A percentile compares a stretch with the other conserved stretches of the same genome.
phyloP scores from a whole-genome alignment of 2,329 filamentous ascomycete species.

The Colletotrichum sp. region DNA sequence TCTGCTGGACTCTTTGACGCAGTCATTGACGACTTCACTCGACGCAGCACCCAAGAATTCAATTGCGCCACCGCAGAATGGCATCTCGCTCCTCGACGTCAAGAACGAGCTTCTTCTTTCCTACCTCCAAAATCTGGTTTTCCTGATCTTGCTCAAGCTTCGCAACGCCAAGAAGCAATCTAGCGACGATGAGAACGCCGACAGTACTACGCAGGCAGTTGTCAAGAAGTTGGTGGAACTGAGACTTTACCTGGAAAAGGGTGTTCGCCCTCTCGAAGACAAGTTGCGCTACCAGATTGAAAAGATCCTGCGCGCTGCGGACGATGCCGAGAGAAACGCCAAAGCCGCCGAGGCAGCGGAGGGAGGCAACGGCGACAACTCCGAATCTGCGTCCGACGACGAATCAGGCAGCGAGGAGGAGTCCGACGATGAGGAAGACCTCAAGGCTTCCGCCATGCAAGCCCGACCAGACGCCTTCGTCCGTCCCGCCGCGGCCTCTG shows the following conservation, averaged over 20 bases:
- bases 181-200: conserved; percentile 31
- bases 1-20: conserved; percentile 59
- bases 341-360: conserved; percentile 40
- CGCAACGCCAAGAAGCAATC: conserved; percentile 54
- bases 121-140: conserved; percentile 93
- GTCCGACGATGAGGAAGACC: conserved; percentile 32
- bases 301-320: conserved; percentile 87
- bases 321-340: conserved; percentile 66
- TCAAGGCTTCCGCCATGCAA: conserved; percentile 19
- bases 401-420: conserved; percentile 37
- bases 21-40: conserved; percentile 66
- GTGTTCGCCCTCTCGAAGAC: conserved; percentile 86
- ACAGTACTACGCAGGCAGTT: conserved; percentile 66
- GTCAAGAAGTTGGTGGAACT: conserved; percentile 90
- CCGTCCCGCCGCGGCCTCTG: conserved; percentile 33
- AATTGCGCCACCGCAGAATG: conserved; percentile 80
- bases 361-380: conserved; percentile 33
- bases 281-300: conserved; percentile 96
- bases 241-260: conserved; percentile 91
- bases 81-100: conserved; percentile 91
- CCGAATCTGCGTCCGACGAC: conserved; percentile 39
- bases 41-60: conserved; percentile 69
- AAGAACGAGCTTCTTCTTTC: conserved; percentile 98
- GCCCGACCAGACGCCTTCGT: conserved; percentile 40
- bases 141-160: conserved; percentile 82